Base-by-base conservation (phyloP, 139 green algal genomes). In the Chlorella sp. region DNA sequence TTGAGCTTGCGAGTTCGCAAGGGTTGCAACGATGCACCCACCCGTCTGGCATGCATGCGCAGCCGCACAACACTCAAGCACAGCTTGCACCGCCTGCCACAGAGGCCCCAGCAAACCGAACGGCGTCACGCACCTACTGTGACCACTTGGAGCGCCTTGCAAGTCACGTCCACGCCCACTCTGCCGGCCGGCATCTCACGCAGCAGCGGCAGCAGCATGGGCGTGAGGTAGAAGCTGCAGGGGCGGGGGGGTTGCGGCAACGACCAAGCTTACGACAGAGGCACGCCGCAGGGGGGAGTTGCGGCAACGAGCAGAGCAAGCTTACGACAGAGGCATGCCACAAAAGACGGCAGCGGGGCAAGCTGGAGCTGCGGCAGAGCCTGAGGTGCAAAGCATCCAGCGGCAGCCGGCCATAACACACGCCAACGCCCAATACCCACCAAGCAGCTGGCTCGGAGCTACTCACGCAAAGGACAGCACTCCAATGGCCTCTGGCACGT, bases 131-230 rank as follows among this genome's bases (percentile, higher is more conserved):
- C 73, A 88, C 83, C 87, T 17, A 85, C 28, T 4, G 90, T 85
- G 34, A 91, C 89, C 46, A 93, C 73, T 32, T 84, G 75, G 51
- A 85, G 38, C 1, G 91, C 88, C 26, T 24, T 36, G 48, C 64
- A 72, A 8, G 85, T 92, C 32, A 92, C 67, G 34, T 48, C 34
- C 22, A 90, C 64, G 1, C 89, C 90, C 30, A 80, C 3, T 19
- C 40, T 24, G 13, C 90, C 90, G 9, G 75, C 26, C 0, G 91
- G 91, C 91, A 94, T 93, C 80, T 94, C 91, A 30, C 73, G 54
- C 58, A 93, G 86, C 83, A 94, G 58, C 7, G 91, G 91, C 83
- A 94, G 84, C 62, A 94, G 80, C 87, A 93, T 90, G 24, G 91
- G 91, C 20, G 91, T 85, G 6, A 94, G 54, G 67, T 94, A 94